Evolutionary conservation across 768 basidiomycete genomes (phyloP).

Genomic region (Ephemerocybe angulata): DNA sequence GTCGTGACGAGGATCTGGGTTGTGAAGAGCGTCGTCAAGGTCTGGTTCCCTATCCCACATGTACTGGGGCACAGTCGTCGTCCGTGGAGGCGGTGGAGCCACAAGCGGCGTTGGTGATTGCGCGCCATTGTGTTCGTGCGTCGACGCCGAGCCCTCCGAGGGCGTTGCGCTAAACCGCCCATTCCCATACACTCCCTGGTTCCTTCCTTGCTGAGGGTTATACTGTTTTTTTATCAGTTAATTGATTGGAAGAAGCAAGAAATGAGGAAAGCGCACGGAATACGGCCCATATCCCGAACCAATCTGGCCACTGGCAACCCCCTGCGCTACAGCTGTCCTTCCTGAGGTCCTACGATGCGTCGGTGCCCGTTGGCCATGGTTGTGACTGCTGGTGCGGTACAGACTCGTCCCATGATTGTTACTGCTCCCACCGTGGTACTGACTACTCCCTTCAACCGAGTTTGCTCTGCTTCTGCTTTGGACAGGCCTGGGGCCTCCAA

Average conservation of each 20-base stretch:
- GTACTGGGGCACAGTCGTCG: conserved; percentile 65
- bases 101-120: conserved; percentile 26
- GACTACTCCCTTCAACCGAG: not conserved
- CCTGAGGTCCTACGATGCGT: conserved; percentile 26
- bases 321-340: conserved; percentile 61
- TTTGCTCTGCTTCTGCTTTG: not conserved
- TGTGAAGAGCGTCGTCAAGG: conserved; percentile 86
- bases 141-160: conserved; percentile 36
- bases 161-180: conserved; percentile 55
- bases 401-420: not conserved
- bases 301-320: conserved; percentile 77
- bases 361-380: conserved; percentile 14
- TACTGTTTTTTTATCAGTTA: conserved; percentile 40
- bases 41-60: conserved; percentile 85
- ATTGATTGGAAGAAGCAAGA: conserved; percentile 10
- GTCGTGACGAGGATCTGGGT: conserved; percentile 76
- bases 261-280: conserved; percentile 49
- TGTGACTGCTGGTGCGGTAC: conserved; percentile 1
- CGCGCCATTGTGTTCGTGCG: conserved; percentile 12
- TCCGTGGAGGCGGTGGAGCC: conserved; percentile 33
- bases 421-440: not conserved
- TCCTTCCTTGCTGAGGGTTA: conserved; percentile 44
- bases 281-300: conserved; percentile 84
- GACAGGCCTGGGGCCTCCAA: conserved; percentile 8
- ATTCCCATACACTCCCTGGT: conserved; percentile 42